These are phyloP conservation scores for Sporothrix schenckii DNA, from an alignment of 2,329 filamentous ascomycete species.

Conservation along the genomic window DNA sequence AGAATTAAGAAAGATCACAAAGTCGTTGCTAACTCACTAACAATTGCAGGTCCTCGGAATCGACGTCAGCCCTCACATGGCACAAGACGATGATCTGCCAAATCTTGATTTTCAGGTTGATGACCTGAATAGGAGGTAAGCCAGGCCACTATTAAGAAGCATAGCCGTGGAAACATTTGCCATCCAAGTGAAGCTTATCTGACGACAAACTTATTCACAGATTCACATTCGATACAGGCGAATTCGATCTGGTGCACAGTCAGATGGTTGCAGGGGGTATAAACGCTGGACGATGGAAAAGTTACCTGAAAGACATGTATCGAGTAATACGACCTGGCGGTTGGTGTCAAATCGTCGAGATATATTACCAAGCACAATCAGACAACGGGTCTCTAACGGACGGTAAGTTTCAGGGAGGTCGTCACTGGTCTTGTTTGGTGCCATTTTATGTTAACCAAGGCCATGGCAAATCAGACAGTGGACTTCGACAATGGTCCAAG, in stretches of 20 bases:
- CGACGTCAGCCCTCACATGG: slow-evolving; percentile 72
- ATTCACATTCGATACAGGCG: slow-evolving; percentile 68
- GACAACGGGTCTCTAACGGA: slow-evolving; percentile 77
- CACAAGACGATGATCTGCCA: slow-evolving; percentile 61
- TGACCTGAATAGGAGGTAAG: slow-evolving; percentile 66
- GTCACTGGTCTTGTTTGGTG: not conserved
- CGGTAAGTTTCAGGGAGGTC: slow-evolving; percentile 46
- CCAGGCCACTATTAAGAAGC: slow-evolving; percentile 35
- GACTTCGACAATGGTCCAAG: slow-evolving; percentile 68
- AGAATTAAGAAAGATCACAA: too few species aligned
- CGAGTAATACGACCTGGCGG: slow-evolving; percentile 72
- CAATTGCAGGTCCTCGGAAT: slow-evolving; percentile 65
- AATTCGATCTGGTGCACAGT: slow-evolving; percentile 85
- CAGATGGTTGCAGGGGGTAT: slow-evolving; percentile 73
- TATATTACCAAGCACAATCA: slow-evolving; percentile 83
- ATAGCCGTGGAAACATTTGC: not conserved
- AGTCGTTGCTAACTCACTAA: not conserved
- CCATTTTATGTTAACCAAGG: not conserved
- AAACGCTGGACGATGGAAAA: slow-evolving; percentile 69
- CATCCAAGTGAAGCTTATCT: not conserved
- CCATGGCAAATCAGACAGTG: slow-evolving; percentile 55
- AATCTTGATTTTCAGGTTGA: slow-evolving; percentile 74
- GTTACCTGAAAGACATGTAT: slow-evolving; percentile 76
- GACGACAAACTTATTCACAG: slow-evolving; percentile 42
- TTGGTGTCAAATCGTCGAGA: slow-evolving; percentile 87